Percentiles rank a stretch among this genome's conserved stretches.
phyloP scores from a whole-genome alignment of 208 protist species.

The Acanthamoeba culbertsoni region DNA sequence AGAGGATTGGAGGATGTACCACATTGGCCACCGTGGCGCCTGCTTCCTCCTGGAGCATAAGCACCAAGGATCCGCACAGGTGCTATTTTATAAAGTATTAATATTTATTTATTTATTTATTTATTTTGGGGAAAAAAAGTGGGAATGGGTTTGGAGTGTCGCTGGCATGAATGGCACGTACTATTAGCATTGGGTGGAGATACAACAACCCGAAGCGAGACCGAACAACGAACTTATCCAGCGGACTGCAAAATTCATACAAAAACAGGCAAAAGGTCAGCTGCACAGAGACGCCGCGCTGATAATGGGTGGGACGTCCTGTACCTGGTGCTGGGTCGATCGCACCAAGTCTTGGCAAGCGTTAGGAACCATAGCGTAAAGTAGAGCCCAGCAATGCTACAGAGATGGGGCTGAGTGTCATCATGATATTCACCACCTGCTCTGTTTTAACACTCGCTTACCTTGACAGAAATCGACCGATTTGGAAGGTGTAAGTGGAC shows the following conservation, averaged over 20 bases:
- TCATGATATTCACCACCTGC: not conserved
- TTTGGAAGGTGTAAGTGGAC: not conserved
- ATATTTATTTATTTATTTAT: no score
- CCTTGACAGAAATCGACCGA: not conserved
- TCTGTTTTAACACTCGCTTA: not conserved
- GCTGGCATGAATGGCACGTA: not conserved
- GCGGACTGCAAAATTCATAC: not conserved
- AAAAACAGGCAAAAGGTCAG: not conserved
- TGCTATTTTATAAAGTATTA: no score
- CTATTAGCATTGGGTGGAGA: not conserved
- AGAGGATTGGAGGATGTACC: not conserved
- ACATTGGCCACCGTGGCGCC: not conserved
- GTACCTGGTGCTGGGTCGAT: slow-evolving; percentile 1
- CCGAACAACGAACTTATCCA: not conserved
- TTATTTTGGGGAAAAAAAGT: no score
- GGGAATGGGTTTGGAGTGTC: not conserved
- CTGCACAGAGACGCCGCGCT: not conserved
- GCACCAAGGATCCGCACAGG: not conserved
- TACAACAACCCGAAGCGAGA: not conserved
- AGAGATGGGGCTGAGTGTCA: not conserved
- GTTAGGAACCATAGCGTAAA: not conserved
- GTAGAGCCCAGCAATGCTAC: not conserved
- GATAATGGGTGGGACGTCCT: not conserved
- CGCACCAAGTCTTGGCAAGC: slow-evolving; percentile 5
- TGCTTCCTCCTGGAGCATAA: not conserved